Evolutionary conservation across 768 basidiomycete species (phyloP).

Genomic region (Pisolithus tinctorius): DNA sequence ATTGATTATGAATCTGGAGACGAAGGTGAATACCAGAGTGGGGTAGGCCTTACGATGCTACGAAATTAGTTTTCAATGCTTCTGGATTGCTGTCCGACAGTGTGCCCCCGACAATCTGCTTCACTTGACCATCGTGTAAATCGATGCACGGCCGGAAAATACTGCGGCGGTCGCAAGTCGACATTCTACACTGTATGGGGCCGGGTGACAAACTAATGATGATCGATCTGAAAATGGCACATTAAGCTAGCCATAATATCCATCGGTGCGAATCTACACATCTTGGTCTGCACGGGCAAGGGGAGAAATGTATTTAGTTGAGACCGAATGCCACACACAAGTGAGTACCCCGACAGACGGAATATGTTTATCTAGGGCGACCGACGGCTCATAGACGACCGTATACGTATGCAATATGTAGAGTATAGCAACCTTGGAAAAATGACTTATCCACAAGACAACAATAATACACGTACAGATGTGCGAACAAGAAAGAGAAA

Average conservation of each 20-base stretch:
- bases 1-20: conserved; percentile 5
- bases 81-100: conserved; percentile 62
- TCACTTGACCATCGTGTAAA: conserved; percentile 91
- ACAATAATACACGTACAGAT: not conserved
- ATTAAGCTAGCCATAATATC: too few relatives aligned
- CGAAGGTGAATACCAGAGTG: not conserved
- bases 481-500: not conserved
- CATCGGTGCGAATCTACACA: too few relatives aligned
- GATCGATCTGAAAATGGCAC: too few relatives aligned
- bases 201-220: too few relatives aligned
- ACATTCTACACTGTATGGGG: too few relatives aligned
- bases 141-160: conserved; percentile 94
- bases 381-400: not conserved
- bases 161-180: conserved; percentile 24
- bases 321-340: too few relatives aligned
- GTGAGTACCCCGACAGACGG: too few relatives aligned
- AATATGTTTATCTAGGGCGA: too few relatives aligned
- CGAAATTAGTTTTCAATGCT: conserved; percentile 79
- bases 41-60: conserved; percentile 59
- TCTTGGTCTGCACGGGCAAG: too few relatives aligned
- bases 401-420: not conserved
- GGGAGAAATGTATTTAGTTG: too few relatives aligned
- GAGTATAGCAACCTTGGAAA: not conserved
- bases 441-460: not conserved
- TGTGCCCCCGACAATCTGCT: conserved; percentile 96